These are phyloP conservation scores for Vanrija sp. DNA, from an alignment of 1,284 basidiomycete species.

Conservation along the genomic window DNA sequence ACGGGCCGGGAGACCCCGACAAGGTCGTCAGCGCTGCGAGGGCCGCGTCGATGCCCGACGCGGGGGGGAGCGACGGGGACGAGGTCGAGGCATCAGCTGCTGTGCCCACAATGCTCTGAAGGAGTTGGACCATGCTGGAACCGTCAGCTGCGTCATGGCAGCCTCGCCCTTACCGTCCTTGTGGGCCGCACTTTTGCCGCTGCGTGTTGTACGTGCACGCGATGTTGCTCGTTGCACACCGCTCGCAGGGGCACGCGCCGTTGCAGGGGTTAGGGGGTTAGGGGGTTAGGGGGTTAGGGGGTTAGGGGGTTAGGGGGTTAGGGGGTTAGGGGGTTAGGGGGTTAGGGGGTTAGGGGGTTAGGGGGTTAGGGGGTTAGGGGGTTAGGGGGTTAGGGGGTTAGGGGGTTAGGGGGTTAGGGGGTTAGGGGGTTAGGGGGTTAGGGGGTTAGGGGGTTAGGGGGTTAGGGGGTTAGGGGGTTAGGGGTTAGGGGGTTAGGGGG, in stretches of 20 bases:
- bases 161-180: background rate
- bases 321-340: too few species aligned
- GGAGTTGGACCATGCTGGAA: background rate
- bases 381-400: too few species aligned
- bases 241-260: background rate
- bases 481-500: too few species aligned
- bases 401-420: too few species aligned
- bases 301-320: too few species aligned
- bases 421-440: too few species aligned
- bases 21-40: background rate
- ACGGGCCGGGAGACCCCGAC: background rate
- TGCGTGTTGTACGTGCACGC: background rate
- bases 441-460: too few species aligned
- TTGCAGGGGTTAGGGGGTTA: background rate
- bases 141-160: background rate
- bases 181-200: background rate
- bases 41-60: background rate
- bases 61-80: background rate
- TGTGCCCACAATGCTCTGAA: background rate
- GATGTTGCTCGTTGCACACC: background rate
- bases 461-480: too few species aligned
- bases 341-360: too few species aligned
- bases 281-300: too few species aligned
- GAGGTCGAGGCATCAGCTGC: background rate
- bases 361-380: too few species aligned